Conservation (phyloP, 108 stramenopile genomes). For the Cyclostephanos invisitatus region DNA sequence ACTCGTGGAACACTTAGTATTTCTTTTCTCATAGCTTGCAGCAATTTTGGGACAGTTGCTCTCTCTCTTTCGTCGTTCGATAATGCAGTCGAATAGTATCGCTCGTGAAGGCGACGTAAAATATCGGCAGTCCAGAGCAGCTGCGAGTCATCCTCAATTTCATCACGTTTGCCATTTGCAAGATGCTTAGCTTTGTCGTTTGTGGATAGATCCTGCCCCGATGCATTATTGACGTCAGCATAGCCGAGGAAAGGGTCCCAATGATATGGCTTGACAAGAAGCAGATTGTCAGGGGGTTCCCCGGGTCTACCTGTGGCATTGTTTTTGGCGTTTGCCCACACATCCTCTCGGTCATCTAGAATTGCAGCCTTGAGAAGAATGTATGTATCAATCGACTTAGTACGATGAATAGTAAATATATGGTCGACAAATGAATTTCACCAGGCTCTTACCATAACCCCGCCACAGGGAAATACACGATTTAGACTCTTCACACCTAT, state of each 20-base stretch:
- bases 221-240: slow-evolving; percentile 86
- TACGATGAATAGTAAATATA: background rate
- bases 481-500: slow-evolving; percentile 82
- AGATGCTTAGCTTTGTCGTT: slow-evolving; percentile 17
- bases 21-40: slow-evolving; percentile 61
- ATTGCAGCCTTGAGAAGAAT: slow-evolving; percentile 57
- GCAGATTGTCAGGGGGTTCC: slow-evolving; percentile 84
- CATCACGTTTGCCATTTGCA: slow-evolving; percentile 25
- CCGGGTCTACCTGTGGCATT: slow-evolving; percentile 63
- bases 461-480: slow-evolving; percentile 85
- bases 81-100: slow-evolving; percentile 55
- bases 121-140: slow-evolving; percentile 73
- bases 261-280: slow-evolving; percentile 81
- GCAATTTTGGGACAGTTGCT: slow-evolving; percentile 60
- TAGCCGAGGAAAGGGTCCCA: slow-evolving; percentile 79
- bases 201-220: slow-evolving; percentile 68
- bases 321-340: slow-evolving; percentile 85
- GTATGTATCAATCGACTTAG: background rate
- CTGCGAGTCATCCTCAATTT: slow-evolving; percentile 59
- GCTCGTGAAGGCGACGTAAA: slow-evolving; percentile 60
- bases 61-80: slow-evolving; percentile 35
- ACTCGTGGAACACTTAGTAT: slow-evolving; percentile 31
- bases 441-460: slow-evolving; percentile 54
- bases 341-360: slow-evolving; percentile 90
- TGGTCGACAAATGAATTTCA: background rate